A percentile compares a stretch with the other conserved stretches of the same genome.
These are phyloP conservation scores for Apiospora saccharicola DNA, from an alignment of 2,329 filamentous ascomycete genomes.

Conservation along the genomic window DNA sequence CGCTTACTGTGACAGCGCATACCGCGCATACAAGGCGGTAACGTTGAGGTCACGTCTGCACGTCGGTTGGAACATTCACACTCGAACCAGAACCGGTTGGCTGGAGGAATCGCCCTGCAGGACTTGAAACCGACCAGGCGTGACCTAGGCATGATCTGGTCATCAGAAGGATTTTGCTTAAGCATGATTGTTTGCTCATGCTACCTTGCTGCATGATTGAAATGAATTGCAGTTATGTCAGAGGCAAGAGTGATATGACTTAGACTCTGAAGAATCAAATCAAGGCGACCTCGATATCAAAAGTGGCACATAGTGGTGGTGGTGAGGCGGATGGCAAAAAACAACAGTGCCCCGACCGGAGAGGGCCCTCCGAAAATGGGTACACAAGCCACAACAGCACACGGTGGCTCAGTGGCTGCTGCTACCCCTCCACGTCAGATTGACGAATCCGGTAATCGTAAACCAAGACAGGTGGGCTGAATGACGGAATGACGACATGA, in stretches of 20 bases:
- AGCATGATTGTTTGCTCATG: background rate
- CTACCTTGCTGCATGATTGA: background rate
- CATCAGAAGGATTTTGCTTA: background rate
- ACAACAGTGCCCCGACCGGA: constrained; percentile 7
- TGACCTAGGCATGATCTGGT: background rate
- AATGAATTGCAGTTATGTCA: background rate
- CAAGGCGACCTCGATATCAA: background rate
- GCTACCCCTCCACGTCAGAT: background rate
- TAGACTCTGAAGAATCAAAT: background rate
- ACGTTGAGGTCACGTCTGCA: background rate
- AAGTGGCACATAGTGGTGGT: constrained; percentile 1
- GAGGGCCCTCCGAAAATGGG: background rate
- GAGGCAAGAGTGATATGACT: background rate
- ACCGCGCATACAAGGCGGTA: background rate
- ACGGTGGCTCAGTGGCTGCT: background rate
- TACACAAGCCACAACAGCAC: constrained; percentile 9
- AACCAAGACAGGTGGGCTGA: background rate
- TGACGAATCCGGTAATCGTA: constrained; percentile 2
- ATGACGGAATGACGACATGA: constrained; percentile 21
- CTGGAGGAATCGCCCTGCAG: background rate
- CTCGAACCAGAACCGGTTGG: background rate
- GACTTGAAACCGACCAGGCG: constrained; percentile 4
- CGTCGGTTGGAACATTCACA: background rate
- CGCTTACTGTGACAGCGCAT: constrained; percentile 2
- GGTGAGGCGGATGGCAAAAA: background rate